phyloP scores from a whole-genome alignment of 176 grass and related monocot genomes.

The Pharus latifolius region DNA sequence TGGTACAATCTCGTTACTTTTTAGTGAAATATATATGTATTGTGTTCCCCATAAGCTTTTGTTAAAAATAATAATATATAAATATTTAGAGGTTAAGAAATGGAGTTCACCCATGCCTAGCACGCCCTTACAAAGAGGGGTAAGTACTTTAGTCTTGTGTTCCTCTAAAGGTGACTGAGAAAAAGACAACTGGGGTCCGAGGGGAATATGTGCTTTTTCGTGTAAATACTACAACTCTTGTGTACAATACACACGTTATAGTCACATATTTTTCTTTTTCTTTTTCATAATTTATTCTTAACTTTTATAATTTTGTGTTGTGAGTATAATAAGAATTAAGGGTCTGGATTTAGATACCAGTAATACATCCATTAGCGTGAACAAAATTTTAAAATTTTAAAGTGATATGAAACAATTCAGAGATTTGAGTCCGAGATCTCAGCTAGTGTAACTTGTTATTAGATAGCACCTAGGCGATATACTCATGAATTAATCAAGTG shows the following conservation, averaged over 20 bases:
- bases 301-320: no score
- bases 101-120: background rate
- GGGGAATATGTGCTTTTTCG: slow-evolving; percentile 45
- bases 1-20: background rate
- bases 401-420: no score
- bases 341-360: no score
- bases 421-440: no score
- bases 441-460: no score
- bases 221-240: slow-evolving; percentile 9
- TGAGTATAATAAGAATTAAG: no score
- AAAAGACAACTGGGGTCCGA: slow-evolving; percentile 35
- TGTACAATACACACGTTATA: background rate
- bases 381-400: no score
- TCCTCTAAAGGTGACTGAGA: slow-evolving; percentile 38
- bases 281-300: no score
- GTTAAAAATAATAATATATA: background rate
- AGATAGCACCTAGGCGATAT: no score
- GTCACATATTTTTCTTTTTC: background rate
- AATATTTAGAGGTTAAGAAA: background rate
- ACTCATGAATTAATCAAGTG: no score
- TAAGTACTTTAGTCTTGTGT: slow-evolving; percentile 23
- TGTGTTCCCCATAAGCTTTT: background rate
- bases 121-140: background rate
- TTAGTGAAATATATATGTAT: background rate
- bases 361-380: no score